Evolutionary conservation across 2,329 filamentous ascomycete genomes (phyloP), one percentile per base, ranked within the genome.

Genomic region (Fusarium protoensiforme): DNA sequence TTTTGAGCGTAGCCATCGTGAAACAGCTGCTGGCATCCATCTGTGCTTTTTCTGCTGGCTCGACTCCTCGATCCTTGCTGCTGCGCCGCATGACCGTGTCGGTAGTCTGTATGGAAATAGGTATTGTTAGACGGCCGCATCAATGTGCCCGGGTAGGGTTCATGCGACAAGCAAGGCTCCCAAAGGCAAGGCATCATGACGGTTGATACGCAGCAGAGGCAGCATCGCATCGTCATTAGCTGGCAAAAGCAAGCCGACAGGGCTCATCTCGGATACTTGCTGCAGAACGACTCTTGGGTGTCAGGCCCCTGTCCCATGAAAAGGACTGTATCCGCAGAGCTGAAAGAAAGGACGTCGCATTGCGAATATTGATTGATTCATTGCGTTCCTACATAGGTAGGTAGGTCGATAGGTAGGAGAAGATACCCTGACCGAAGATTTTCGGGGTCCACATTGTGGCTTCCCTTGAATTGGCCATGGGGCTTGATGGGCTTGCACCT

Each of bases 291-390:
- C 62, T 62, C 62, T 57, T 41, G 59, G 29, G 24, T n/a, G 24
- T 14, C 48, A 57, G 33, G 38, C 63, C 68, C 64, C 41, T 60
- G 46, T 46, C 22, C 46, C 48, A 57, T 35, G 38, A 22, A 24
- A 16, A 35, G 31, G 43, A 61, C 33, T 64, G 48, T 64, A 71
- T 71, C 74, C 69, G 75, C 74, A 68, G 58, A 77, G 76, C 76
- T 78, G 73, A 77, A 76, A 71, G 71, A 57, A 76, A 69, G 71
- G 60, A 61, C 57, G 74, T 71, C 76, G 56, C 71, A 71, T 77
- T 58, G 63, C 67, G 27, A 63, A 72, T 67, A 75, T 75, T 48
- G 16, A 18, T 48, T 48, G 24, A 48, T 48, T 48, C 22, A 29
- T 29, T 48, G 41, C 43, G 24, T 22, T 66, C 67, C 70, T 65